These are phyloP conservation scores for barrel medic (Medicago truncatula) DNA, from an alignment of 306 rosid species.

Conservation along the genomic window MtrunA17r5.0-ANR NC_053048.1:52964001-52964500, in stretches of 20 bases:
- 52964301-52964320: conserved; percentile 86
- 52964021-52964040: background rate
- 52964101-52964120: conserved; percentile 82
- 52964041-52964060: background rate
- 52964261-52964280: conserved; percentile 88
- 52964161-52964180: conserved; percentile 71
- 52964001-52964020: conserved; percentile 35
- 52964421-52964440: background rate
- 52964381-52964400: conserved; percentile 62
- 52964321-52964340: conserved; percentile 48
- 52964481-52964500: conserved; percentile 15
- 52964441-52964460: background rate
- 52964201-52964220: conserved; percentile 76
- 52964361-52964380: conserved; percentile 1
- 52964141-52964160: conserved; percentile 67
- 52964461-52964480: background rate
- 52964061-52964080: conserved; percentile 82
- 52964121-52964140: conserved; percentile 80
- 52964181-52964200: conserved; percentile 65
- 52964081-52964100: conserved; percentile 88
- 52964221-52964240: conserved; percentile 81
- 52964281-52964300: conserved; percentile 81
- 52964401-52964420: background rate
- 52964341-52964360: conserved; percentile 12
- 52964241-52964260: conserved; percentile 62